Conservation (phyloP, 768 basidiomycete species). For the Saitozyma podzolica region DNA sequence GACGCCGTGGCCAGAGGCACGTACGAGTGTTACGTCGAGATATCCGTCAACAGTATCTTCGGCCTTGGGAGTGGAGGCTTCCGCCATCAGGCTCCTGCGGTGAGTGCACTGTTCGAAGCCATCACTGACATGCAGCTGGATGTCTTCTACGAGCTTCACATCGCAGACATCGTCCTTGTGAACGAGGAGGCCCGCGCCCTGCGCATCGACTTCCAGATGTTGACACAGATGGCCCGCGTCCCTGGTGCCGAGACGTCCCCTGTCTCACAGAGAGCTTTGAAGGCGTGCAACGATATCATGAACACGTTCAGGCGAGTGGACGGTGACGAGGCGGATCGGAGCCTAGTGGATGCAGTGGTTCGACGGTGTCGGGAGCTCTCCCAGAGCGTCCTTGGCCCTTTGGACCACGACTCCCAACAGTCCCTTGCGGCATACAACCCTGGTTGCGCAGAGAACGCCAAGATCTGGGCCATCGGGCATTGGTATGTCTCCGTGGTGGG, state of each 20-base stretch:
- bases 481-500: constrained; percentile 24
- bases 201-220: constrained; percentile 23
- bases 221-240: constrained; percentile 17
- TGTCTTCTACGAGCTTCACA: constrained; percentile 57
- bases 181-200: constrained; percentile 73
- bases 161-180: constrained; percentile 86
- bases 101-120: constrained; percentile 45
- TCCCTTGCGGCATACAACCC: constrained; percentile 25
- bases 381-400: constrained; percentile 74
- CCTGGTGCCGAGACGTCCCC: constrained; percentile 8
- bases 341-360: constrained; percentile 51
- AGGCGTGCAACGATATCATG: constrained; percentile 65
- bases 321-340: not conserved
- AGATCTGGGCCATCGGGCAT: constrained; percentile 81
- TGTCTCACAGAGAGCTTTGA: constrained; percentile 8
- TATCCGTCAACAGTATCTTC: constrained; percentile 76
- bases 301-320: constrained; percentile 77
- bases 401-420: constrained; percentile 71
- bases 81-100: constrained; percentile 66
- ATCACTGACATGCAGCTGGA: constrained; percentile 34
- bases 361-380: constrained; percentile 66
- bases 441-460: constrained; percentile 51
- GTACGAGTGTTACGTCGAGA: constrained; percentile 38
- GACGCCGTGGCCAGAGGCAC: constrained; percentile 62
- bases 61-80: constrained; percentile 69